A percentile compares a stretch with the other conserved stretches of the same genome.
Conservation (phyloP, 805 yeast species). For the Deakozyma indianensis region DNA sequence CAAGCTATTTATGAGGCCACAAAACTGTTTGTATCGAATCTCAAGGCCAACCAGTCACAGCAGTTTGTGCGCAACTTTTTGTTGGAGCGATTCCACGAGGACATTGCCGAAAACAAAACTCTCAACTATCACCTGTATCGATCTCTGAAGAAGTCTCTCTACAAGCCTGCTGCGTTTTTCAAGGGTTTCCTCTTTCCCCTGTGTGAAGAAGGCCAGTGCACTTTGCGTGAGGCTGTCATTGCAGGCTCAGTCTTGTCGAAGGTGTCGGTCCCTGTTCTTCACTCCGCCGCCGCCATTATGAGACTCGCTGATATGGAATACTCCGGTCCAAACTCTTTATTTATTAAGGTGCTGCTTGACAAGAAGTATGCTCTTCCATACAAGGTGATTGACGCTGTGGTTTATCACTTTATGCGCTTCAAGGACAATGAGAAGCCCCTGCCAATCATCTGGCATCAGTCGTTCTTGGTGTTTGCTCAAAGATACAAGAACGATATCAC, state of each 20-base stretch:
- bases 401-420: constrained; percentile 86
- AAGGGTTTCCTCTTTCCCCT: constrained; percentile 90
- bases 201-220: constrained; percentile 65
- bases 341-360: constrained; percentile 78
- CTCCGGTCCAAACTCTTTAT: constrained; percentile 78
- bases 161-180: constrained; percentile 96
- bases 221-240: constrained; percentile 87
- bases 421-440: constrained; percentile 42
- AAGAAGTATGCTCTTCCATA: constrained; percentile 95
- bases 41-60: constrained; percentile 80
- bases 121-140: constrained; percentile 88
- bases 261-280: constrained; percentile 85
- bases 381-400: constrained; percentile 88
- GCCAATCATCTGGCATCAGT: constrained; percentile 97
- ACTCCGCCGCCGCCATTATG: constrained; percentile 89
- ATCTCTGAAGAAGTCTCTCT: constrained; percentile 79
- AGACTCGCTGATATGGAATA: constrained; percentile 73
- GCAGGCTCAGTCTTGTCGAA: constrained; percentile 84
- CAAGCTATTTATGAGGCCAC: constrained; percentile 93
- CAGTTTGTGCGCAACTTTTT: constrained; percentile 45
- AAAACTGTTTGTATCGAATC: constrained; percentile 78
- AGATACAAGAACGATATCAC: constrained; percentile 94
- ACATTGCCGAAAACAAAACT: constrained; percentile 28
- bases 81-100: constrained; percentile 26
- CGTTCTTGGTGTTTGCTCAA: constrained; percentile 87